Conservation (phyloP, 805 yeast genomes). For the Nakazawaea populi region DNA sequence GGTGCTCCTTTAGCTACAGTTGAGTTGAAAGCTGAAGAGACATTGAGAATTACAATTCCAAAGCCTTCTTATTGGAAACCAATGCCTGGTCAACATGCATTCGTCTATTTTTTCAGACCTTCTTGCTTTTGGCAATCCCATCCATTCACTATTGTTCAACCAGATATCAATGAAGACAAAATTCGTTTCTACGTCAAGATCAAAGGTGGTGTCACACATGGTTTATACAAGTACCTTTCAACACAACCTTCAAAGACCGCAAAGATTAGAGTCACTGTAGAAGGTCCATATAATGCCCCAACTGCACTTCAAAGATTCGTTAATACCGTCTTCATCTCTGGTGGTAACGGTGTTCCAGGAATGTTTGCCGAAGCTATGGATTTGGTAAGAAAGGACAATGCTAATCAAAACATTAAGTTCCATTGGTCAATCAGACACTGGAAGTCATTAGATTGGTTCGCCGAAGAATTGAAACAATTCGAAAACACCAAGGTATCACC, state of each 20-base stretch:
- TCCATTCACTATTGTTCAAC: conserved; percentile 33
- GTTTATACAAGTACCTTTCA: conserved; percentile 19
- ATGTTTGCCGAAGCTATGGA: conserved; percentile 34
- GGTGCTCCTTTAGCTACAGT: conserved; percentile 33
- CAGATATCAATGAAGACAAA: conserved; percentile 12
- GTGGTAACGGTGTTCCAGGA: conserved; percentile 52
- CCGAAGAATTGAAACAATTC: conserved; percentile 33
- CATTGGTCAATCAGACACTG: conserved; percentile 60
- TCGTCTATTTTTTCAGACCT: conserved; percentile 32
- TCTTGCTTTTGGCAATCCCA: conserved; percentile 40
- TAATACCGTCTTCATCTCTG: conserved; percentile 36
- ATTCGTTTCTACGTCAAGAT: conserved; percentile 29
- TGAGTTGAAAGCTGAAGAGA: conserved; percentile 35
- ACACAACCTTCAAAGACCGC: conserved; percentile 21
- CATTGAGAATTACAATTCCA: conserved; percentile 40
- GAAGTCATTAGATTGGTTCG: conserved; percentile 44
- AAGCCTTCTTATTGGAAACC: conserved; percentile 38
- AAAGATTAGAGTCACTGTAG: conserved; percentile 36
- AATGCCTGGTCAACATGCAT: conserved; percentile 33
- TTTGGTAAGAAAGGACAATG: conserved; percentile 18
- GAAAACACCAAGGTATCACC: conserved; percentile 29
- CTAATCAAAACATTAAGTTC: conserved; percentile 34
- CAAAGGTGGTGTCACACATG: conserved; percentile 31
- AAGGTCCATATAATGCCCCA: conserved; percentile 57
- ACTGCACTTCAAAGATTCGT: conserved; percentile 32